Evolutionary conservation across 75 land plant genomes (phyloP).

Genomic region (Sequoia sempervirens): DNA sequence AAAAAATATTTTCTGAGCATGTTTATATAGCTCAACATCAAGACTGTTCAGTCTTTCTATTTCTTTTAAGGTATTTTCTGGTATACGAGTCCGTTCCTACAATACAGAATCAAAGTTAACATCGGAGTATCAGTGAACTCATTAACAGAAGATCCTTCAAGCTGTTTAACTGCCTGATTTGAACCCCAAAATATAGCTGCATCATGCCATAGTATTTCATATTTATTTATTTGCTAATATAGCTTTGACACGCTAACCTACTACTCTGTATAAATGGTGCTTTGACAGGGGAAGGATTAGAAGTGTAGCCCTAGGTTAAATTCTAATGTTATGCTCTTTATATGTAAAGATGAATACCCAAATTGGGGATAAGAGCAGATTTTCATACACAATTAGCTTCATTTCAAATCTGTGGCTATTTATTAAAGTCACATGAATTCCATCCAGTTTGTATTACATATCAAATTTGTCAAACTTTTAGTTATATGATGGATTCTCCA

Average conservation of each 20-base stretch:
- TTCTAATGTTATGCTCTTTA: not conserved
- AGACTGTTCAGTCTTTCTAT: slow-evolving; percentile 66
- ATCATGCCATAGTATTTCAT: not conserved
- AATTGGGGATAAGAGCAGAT: not conserved
- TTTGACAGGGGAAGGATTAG: not conserved
- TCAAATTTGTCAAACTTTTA: not conserved
- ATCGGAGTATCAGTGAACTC: not conserved
- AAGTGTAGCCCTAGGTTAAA: not conserved
- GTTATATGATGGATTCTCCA: not conserved
- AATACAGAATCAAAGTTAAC: slow-evolving; percentile 9
- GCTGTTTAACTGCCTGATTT: not conserved
- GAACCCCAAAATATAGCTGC: not conserved
- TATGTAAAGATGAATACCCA: not conserved
- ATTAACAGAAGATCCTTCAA: not conserved
- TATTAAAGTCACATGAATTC: not conserved
- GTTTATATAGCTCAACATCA: slow-evolving; percentile 75
- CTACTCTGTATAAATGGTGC: not conserved
- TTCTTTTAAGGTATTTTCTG: slow-evolving; percentile 41
- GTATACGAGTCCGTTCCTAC: slow-evolving; percentile 71
- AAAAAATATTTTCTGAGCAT: slow-evolving; percentile 58
- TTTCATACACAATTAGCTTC: not conserved
- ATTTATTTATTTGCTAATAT: not conserved
- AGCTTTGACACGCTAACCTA: not conserved
- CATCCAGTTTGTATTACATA: not conserved
- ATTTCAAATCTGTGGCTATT: not conserved